These are phyloP conservation scores for Camellia granthamiana DNA, from an alignment of 148 eudicot species.

Conservation along the genomic window DNA sequence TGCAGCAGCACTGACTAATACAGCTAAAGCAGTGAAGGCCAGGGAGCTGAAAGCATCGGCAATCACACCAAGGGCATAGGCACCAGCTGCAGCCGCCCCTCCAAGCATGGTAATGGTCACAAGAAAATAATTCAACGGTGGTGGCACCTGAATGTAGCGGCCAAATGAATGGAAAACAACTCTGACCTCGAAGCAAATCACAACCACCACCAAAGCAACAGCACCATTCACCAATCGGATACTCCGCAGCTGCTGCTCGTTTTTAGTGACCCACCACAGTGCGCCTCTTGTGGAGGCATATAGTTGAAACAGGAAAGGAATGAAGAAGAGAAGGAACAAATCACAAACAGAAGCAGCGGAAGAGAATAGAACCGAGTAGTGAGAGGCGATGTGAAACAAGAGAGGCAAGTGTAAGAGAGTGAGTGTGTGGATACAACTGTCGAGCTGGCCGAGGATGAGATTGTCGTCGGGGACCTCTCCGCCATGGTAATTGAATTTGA, in stretches of 20 bases:
- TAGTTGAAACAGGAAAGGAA: constrained; percentile 73
- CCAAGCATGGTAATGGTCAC: constrained; percentile 89
- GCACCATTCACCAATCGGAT: constrained; percentile 78
- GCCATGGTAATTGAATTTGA: constrained; percentile 50
- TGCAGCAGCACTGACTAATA: constrained; percentile 76
- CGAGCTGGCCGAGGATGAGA: constrained; percentile 66
- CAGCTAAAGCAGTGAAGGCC: constrained; percentile 68
- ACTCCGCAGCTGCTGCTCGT: constrained; percentile 52
- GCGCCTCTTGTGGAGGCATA: constrained; percentile 88
- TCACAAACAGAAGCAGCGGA: constrained; percentile 63
- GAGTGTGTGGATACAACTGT: constrained; percentile 72
- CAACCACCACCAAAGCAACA: constrained; percentile 63
- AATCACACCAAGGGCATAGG: constrained; percentile 77
- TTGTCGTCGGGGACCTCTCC: constrained; percentile 68
- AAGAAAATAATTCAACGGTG: constrained; percentile 71
- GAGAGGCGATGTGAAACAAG: constrained; percentile 67
- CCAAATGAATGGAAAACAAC: constrained; percentile 88
- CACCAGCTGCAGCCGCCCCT: constrained; percentile 77
- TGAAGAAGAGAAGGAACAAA: constrained; percentile 68
- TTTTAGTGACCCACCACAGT: constrained; percentile 84
- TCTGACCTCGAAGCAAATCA: constrained; percentile 77
- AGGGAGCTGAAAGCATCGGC: constrained; percentile 63
- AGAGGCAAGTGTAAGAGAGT: constrained; percentile 63
- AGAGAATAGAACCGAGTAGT: constrained; percentile 55
- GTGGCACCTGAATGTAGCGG: constrained; percentile 89